Evolutionary conservation across 345 rosid species (phyloP).

Genomic region (Boechera stricta): DNA sequence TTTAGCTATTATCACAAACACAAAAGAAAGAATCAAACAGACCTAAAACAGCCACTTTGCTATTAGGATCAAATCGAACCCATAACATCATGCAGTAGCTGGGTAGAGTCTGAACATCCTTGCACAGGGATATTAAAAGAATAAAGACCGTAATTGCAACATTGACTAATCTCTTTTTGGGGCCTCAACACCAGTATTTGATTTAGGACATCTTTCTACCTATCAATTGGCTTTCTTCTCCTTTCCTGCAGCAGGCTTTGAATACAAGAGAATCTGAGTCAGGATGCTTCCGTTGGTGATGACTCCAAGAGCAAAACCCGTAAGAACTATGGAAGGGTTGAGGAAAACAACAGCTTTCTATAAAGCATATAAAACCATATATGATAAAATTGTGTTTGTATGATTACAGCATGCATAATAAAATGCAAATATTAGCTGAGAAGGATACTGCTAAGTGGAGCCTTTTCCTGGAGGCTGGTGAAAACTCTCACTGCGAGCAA

Average conservation of each 20-base stretch:
- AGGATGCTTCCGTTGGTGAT: constrained; percentile 69
- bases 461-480: constrained; percentile 92
- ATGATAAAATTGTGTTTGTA: background rate
- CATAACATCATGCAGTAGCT: background rate
- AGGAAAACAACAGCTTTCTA: constrained; percentile 44
- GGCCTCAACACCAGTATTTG: constrained; percentile 19
- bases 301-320: constrained; percentile 69
- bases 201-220: constrained; percentile 13
- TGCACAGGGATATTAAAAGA: background rate
- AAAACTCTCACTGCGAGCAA: constrained; percentile 79
- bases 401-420: constrained; percentile 2
- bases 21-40: background rate
- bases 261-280: constrained; percentile 68
- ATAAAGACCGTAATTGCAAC: constrained; percentile 15
- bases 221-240: constrained; percentile 64
- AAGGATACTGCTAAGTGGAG: constrained; percentile 88
- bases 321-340: constrained; percentile 55
- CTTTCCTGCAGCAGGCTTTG: constrained; percentile 52
- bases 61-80: constrained; percentile 4
- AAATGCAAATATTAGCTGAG: constrained; percentile 3
- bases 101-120: constrained; percentile 12
- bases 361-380: background rate
- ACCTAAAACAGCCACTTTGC: background rate
- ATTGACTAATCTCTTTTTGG: constrained; percentile 25
- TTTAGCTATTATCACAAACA: constrained; percentile 1